Evolutionary conservation across 2,329 filamentous ascomycete species (phyloP).

Genomic region (Xylogone sp.): DNA sequence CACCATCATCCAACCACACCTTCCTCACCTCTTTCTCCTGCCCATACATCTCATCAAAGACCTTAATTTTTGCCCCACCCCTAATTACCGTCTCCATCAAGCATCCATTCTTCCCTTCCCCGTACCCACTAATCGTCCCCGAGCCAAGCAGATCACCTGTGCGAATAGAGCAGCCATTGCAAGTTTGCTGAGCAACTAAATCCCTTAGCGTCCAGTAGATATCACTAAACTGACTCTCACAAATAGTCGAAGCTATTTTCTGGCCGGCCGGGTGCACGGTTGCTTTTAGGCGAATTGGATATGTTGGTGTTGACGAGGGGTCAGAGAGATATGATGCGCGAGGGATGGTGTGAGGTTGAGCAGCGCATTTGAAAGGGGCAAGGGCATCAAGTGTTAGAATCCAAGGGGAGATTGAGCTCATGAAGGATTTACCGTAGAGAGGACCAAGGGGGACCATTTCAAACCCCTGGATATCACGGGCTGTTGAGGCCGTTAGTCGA

Average conservation of each 20-base stretch:
- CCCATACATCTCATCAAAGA: conserved; percentile 27
- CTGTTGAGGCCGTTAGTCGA: conserved; percentile 20
- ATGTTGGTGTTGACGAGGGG: conserved; percentile 29
- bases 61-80: conserved; percentile 28
- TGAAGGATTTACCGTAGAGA: conserved; percentile 58
- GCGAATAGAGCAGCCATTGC: conserved; percentile 32
- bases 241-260: conserved; percentile 20
- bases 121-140: conserved; percentile 36
- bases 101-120: conserved; percentile 33
- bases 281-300: conserved; percentile 24
- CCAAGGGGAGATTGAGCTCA: conserved; percentile 59
- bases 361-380: conserved; percentile 11
- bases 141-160: conserved; percentile 39
- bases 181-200: conserved; percentile 33
- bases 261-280: conserved; percentile 10
- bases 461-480: conserved; percentile 57
- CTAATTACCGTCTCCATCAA: conserved; percentile 36
- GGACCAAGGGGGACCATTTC: conserved; percentile 61
- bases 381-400: conserved; percentile 57
- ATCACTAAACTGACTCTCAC: conserved; percentile 25
- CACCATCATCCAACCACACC: conserved; percentile 36
- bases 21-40: conserved; percentile 21
- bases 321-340: conserved; percentile 31
- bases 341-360: conserved; percentile 16
- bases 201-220: conserved; percentile 38